Evolutionary conservation across 2,329 filamentous ascomycete genomes (phyloP), one percentile per base, ranked within the genome.

Genomic region (Nemania sp.): DNA sequence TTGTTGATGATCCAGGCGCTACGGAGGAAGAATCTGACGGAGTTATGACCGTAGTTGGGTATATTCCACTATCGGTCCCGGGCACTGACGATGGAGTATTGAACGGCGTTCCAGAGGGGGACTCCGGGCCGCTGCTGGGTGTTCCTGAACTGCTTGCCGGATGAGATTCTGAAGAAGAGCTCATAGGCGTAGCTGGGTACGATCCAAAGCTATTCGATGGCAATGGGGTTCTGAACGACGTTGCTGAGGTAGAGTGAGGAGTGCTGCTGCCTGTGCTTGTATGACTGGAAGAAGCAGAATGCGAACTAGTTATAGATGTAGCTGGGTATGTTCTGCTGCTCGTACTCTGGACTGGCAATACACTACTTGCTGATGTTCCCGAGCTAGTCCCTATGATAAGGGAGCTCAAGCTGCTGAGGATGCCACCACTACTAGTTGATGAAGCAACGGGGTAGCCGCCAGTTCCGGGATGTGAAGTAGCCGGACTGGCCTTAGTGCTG

Each of bases 361-460:
- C 25, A 48, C 25, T 45, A 17, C 34, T 45, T 15, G 20, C 52
- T 39, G 47, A 29, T 18, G 15, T 35, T 60, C 18, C 56, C 64
- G 43, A 37, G 29, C 52, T 67, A 17, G 67, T 66, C n/a, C 69
- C 71, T 15, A 73, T 54, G 34, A 73, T 55, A 10, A 62, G 54
- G 12, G 71, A 73, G 59, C 72, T 73, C 34, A 73, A 18, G 53
- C 69, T 73, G 53, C 71, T 73, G 18, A 71, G 50, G 17, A 72
- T 55, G 7, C 70, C 71, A 15, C 65, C 54, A 18, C 65, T 63
- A 10, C 21, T 55, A 34, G 51, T 37, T 45, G 39, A 68, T 53
- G 20, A 60, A 59, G 40, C 29, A 45, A 46, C 40, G 5, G 51
- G 51, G 42, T 66, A 20, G 64, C 61, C 11, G 64, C 68, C n/a